These are phyloP conservation scores for Primulina eburnea DNA, from an alignment of 257 asterid species.

Conservation along the genomic window DNA sequence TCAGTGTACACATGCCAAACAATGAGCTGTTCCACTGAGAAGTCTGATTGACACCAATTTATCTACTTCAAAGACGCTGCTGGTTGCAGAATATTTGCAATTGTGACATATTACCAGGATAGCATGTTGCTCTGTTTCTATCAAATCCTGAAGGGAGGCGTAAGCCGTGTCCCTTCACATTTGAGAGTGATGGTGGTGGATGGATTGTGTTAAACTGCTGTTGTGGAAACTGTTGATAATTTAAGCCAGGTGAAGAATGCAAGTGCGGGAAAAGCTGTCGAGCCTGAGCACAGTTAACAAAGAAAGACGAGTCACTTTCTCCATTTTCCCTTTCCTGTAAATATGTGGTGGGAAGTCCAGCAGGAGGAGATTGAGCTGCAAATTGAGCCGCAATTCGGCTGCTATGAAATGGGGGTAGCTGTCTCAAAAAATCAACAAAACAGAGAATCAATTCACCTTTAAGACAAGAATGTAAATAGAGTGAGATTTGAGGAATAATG, in stretches of 20 bases:
- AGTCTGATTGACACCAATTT: background rate
- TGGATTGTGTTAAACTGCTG: slow-evolving; percentile 39
- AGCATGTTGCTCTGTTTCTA: slow-evolving; percentile 32
- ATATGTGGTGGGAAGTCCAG: slow-evolving; percentile 27
- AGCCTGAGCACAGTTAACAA: slow-evolving; percentile 42
- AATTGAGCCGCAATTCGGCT: slow-evolving; percentile 29
- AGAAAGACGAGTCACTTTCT: slow-evolving; percentile 32
- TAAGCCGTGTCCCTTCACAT: slow-evolving; percentile 35
- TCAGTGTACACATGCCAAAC: background rate
- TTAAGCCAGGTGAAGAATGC: slow-evolving; percentile 40
- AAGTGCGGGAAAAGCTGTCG: slow-evolving; percentile 45
- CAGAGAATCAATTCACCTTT: slow-evolving; percentile 14
- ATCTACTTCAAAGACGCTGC: slow-evolving; percentile 36
- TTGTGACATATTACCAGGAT: slow-evolving; percentile 31
- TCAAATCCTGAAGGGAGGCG: slow-evolving; percentile 39
- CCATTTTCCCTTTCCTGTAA: slow-evolving; percentile 39
- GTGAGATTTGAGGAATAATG: background rate
- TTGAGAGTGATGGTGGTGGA: slow-evolving; percentile 27
- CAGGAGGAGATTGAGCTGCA: slow-evolving; percentile 32
- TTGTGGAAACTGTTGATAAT: slow-evolving; percentile 37
- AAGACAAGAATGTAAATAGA: background rate
- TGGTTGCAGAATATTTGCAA: slow-evolving; percentile 44
- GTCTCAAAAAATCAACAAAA: slow-evolving; percentile 37
- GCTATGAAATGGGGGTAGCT: slow-evolving; percentile 41
- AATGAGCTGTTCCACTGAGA: background rate